phyloP scores from a whole-genome alignment of 2,329 filamentous ascomycete genomes.

The Fusarium nanum region DNA sequence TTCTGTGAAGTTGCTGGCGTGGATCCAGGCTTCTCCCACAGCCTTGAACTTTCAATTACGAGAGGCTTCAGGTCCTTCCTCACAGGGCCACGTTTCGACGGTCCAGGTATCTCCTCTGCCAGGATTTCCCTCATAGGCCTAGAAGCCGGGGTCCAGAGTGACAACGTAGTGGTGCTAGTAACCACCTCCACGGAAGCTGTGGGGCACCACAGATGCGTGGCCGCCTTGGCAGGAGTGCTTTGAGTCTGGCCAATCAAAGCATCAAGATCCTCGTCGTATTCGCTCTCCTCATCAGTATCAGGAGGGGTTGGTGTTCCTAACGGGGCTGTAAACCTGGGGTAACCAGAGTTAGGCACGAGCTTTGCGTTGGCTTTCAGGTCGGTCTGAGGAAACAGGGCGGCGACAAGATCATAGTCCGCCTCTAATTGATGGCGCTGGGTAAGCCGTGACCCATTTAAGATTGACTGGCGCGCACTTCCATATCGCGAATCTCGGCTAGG shows the following conservation, averaged over 20 bases:
- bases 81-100: slow-evolving; percentile 5
- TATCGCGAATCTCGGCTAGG: slow-evolving; percentile 40
- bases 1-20: slow-evolving; percentile 9
- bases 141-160: slow-evolving; percentile 41
- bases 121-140: slow-evolving; percentile 22
- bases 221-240: slow-evolving; percentile 31
- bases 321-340: slow-evolving; percentile 30
- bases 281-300: slow-evolving; percentile 60
- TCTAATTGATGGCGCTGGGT: slow-evolving; percentile 32
- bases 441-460: slow-evolving; percentile 8
- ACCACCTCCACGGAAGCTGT: slow-evolving; percentile 24
- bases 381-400: slow-evolving; percentile 26
- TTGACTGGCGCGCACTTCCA: slow-evolving; percentile 28
- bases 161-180: slow-evolving; percentile 19
- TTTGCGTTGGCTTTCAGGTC: slow-evolving; percentile 26
- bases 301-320: slow-evolving; percentile 59
- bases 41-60: slow-evolving; percentile 37
- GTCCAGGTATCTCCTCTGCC: slow-evolving; percentile 18
- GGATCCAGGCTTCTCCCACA: slow-evolving; percentile 37
- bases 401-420: slow-evolving; percentile 29
- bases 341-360: slow-evolving; percentile 22
- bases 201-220: slow-evolving; percentile 40
- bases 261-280: slow-evolving; percentile 47
- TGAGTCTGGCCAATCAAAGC: slow-evolving; percentile 27
- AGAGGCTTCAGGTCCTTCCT: slow-evolving; percentile 33